Conservation (phyloP, 192 early-diverging fungal species). For the Entomortierella lignicola region DNA sequence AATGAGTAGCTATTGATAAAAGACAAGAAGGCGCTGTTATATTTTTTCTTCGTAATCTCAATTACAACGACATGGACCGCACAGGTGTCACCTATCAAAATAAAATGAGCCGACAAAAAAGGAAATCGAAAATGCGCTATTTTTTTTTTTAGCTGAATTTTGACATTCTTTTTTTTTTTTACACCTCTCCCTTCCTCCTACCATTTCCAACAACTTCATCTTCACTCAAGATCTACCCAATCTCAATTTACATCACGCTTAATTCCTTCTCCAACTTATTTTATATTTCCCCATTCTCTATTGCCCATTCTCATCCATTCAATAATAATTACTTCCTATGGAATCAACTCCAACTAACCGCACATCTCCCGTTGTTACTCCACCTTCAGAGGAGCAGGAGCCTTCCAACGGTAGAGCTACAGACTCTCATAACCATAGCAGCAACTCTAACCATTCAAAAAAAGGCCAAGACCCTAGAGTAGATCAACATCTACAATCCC, state of each 20-base stretch:
- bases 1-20: slow-evolving; percentile 8
- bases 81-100: neutral
- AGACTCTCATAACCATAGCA: neutral
- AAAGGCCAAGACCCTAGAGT: neutral
- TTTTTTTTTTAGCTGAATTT: neutral
- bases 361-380: neutral
- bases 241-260: neutral
- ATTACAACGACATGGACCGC: neutral
- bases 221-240: neutral
- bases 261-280: neutral
- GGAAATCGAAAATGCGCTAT: slow-evolving; percentile 3
- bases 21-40: too few relatives aligned
- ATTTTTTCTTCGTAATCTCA: too few relatives aligned
- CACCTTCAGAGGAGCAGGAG: neutral
- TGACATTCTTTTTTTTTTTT: neutral
- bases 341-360: neutral
- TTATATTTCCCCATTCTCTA: neutral
- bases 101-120: neutral
- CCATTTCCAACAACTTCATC: neutral
- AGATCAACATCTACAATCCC: neutral
- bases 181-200: too few relatives aligned
- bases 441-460: neutral
- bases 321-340: neutral
- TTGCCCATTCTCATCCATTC: neutral
- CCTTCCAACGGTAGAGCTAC: neutral